These are phyloP conservation scores for Halteria grandinella DNA, from an alignment of 73 alveolate species.

Conservation along the genomic window DNA sequence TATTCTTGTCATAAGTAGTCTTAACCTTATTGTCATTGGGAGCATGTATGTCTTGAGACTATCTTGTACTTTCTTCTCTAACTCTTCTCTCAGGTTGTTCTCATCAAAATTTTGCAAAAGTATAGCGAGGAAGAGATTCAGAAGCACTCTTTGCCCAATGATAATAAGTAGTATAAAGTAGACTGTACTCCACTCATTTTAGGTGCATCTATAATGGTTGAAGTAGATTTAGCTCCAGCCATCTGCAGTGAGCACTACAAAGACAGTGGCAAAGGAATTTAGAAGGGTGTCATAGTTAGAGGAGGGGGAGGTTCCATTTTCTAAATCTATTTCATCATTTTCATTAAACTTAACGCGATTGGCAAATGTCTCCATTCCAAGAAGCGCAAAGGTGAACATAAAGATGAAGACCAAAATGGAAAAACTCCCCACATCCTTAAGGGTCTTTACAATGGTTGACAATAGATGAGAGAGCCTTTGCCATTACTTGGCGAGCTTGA, in stretches of 20 bases:
- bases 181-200: neutral
- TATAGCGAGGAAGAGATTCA: conserved; percentile 57
- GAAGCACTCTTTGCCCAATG: conserved; percentile 26
- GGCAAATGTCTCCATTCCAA: conserved; percentile 49
- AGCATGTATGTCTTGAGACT: too few relatives aligned
- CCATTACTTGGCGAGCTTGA: conserved; percentile 33
- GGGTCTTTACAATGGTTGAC: conserved; percentile 13
- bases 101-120: conserved; percentile 54
- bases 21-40: too few relatives aligned
- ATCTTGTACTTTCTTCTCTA: too few relatives aligned
- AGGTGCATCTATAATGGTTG: conserved; percentile 43
- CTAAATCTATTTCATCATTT: too few relatives aligned
- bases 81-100: too few relatives aligned
- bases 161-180: conserved; percentile 44
- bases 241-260: conserved; percentile 66
- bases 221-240: conserved; percentile 68
- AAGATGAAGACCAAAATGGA: conserved; percentile 37
- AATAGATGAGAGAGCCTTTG: neutral
- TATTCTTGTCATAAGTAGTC: too few relatives aligned
- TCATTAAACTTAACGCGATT: conserved; percentile 22
- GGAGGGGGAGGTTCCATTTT: too few relatives aligned
- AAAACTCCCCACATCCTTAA: conserved; percentile 35
- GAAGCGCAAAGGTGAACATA: conserved; percentile 23
- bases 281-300: conserved; percentile 65
- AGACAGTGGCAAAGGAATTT: conserved; percentile 61